A percentile compares a stretch with the other conserved stretches of the same genome.
Conservation (phyloP, 2,329 filamentous ascomycete genomes). For the Zelopaecilomyces penicillatus region DNA sequence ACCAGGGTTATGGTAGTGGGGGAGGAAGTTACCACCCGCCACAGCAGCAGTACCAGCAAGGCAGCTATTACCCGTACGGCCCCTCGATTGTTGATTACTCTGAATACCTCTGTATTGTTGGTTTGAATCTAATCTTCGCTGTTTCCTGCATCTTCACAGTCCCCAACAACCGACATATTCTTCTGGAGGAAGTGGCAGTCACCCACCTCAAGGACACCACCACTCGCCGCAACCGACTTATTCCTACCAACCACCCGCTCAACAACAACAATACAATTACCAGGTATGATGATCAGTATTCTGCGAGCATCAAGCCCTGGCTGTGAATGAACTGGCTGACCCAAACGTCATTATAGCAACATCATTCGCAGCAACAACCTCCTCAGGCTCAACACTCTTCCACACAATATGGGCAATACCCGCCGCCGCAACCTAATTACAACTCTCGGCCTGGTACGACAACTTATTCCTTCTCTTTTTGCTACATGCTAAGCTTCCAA, state of each 20-base stretch:
- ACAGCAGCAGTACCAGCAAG: conserved; percentile 21
- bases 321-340: neutral
- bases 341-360: neutral
- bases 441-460: conserved; percentile 35
- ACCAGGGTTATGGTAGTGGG: conserved; percentile 5
- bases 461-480: neutral
- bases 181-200: conserved; percentile 21
- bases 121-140: too few species aligned
- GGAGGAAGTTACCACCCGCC: conserved; percentile 8
- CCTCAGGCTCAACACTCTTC: conserved; percentile 22
- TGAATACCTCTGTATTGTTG: too few species aligned
- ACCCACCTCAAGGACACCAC: conserved; percentile 37
- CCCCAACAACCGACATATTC: conserved; percentile 36
- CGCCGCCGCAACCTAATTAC: conserved; percentile 37
- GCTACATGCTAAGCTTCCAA: conserved; percentile 3
- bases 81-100: conserved; percentile 14
- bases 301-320: neutral
- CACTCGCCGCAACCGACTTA: conserved; percentile 42
- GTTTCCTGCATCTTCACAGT: neutral
- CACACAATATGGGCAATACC: conserved; percentile 24
- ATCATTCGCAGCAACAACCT: conserved; percentile 15
- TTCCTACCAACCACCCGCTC: conserved; percentile 33
- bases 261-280: conserved; percentile 35
- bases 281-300: conserved; percentile 15
- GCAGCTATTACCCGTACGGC: conserved; percentile 39